Conservation (phyloP, 78 protist species). For the Dictyostelium purpureum region DNA sequence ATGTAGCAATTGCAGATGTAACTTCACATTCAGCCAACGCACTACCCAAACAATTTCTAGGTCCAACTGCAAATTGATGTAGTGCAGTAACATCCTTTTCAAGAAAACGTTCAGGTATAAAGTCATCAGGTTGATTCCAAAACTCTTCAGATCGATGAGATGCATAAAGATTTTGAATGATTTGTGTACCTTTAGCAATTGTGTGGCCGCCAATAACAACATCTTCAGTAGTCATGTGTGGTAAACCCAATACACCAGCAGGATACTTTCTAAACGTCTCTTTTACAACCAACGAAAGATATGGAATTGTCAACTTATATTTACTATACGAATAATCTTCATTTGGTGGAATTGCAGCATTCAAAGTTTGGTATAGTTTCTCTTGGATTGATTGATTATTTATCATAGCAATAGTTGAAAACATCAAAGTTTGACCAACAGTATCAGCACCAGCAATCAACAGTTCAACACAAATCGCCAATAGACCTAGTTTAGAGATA, state of each 20-base stretch:
- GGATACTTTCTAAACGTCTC: neutral
- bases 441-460: neutral
- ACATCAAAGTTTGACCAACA: neutral
- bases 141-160: neutral
- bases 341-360: neutral
- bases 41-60: slow-evolving; percentile 25
- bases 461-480: neutral
- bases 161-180: slow-evolving; percentile 10
- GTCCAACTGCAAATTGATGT: slow-evolving; percentile 9
- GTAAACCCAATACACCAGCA: neutral
- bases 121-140: slow-evolving; percentile 1
- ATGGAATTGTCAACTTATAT: neutral
- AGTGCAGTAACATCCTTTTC: too few relatives aligned
- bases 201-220: neutral
- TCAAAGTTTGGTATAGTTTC: neutral
- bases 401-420: neutral
- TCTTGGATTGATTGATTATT: neutral
- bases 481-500: neutral
- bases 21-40: slow-evolving; percentile 18
- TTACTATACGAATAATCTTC: neutral
- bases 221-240: neutral
- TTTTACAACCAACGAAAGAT: neutral
- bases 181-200: slow-evolving; percentile 29
- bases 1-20: neutral
- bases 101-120: slow-evolving; percentile 13